A percentile compares a stretch with the other conserved stretches of the same genome.
These are phyloP conservation scores for Arthroderma sp. DNA, from an alignment of 2,329 filamentous ascomycete species.

Conservation along the genomic window DNA sequence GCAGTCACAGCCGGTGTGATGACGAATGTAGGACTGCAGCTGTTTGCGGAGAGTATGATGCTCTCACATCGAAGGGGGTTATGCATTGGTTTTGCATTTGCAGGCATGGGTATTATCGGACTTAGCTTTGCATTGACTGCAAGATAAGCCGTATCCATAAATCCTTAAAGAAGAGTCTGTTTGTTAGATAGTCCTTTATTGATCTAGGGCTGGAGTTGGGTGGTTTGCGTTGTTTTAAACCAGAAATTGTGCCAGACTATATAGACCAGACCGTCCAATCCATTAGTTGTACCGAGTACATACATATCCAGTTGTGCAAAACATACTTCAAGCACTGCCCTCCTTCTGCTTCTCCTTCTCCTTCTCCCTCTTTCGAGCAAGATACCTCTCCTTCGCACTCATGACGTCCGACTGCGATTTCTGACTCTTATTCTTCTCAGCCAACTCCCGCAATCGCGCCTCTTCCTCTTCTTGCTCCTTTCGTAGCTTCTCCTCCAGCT, in stretches of 20 bases:
- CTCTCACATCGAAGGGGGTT: constrained; percentile 45
- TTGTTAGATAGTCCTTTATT: background rate
- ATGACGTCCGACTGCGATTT: constrained; percentile 48
- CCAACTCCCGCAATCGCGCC: constrained; percentile 41
- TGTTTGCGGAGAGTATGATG: constrained; percentile 76
- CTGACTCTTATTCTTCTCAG: constrained; percentile 45
- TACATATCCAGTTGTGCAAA: background rate
- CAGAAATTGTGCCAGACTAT: background rate
- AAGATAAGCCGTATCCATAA: constrained; percentile 13
- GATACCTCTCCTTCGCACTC: constrained; percentile 49
- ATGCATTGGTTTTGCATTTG: constrained; percentile 30
- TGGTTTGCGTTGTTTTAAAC: background rate
- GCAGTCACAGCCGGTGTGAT: constrained; percentile 86
- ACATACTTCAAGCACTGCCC: background rate
- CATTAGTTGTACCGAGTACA: background rate
- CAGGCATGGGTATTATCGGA: constrained; percentile 72
- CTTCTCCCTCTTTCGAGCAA: constrained; percentile 47
- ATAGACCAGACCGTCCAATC: constrained; percentile 1
- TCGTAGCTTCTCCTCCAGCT: constrained; percentile 46
- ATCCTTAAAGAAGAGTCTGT: background rate
- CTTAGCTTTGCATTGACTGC: constrained; percentile 75
- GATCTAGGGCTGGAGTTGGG: background rate
- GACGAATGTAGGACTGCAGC: constrained; percentile 79
- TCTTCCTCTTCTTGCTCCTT: constrained; percentile 47
- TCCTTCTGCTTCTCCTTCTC: constrained; percentile 26